These are phyloP conservation scores for Colletotrichum somersetense DNA, from an alignment of 2,329 filamentous ascomycete genomes.

Conservation along the genomic window DNA sequence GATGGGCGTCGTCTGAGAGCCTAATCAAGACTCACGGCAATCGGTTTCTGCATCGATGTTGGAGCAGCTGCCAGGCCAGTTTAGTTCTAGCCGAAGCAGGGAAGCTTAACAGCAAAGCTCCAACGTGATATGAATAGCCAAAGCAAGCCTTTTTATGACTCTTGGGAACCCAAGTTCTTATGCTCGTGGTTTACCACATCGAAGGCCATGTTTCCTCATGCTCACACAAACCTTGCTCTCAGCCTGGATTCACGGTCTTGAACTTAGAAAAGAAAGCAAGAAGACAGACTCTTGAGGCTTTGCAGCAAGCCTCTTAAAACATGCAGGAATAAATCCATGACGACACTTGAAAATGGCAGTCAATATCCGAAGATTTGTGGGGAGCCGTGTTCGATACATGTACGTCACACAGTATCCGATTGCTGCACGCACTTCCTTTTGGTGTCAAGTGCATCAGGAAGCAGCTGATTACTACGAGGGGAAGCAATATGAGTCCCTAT, in stretches of 20 bases:
- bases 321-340: neutral
- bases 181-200: slow-evolving; percentile 2
- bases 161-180: too few species aligned
- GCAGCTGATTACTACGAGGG: neutral
- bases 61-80: too few species aligned
- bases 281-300: neutral
- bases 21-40: too few species aligned
- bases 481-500: neutral
- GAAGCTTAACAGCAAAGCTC: too few species aligned
- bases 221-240: neutral
- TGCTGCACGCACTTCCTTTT: neutral
- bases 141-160: too few species aligned
- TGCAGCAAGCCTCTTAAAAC: neutral
- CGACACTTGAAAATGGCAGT: neutral
- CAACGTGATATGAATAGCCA: too few species aligned
- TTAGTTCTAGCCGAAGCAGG: too few species aligned
- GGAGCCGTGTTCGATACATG: neutral
- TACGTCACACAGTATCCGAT: too few species aligned
- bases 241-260: neutral
- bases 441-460: neutral
- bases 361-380: neutral
- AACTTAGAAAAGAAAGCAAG: neutral
- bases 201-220: neutral
- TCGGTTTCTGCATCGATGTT: too few species aligned
- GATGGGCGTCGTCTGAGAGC: too few species aligned